These are phyloP conservation scores for Eremothecium sinecaudum DNA, from an alignment of 1,139 yeast species.

Conservation along the genomic window DNA sequence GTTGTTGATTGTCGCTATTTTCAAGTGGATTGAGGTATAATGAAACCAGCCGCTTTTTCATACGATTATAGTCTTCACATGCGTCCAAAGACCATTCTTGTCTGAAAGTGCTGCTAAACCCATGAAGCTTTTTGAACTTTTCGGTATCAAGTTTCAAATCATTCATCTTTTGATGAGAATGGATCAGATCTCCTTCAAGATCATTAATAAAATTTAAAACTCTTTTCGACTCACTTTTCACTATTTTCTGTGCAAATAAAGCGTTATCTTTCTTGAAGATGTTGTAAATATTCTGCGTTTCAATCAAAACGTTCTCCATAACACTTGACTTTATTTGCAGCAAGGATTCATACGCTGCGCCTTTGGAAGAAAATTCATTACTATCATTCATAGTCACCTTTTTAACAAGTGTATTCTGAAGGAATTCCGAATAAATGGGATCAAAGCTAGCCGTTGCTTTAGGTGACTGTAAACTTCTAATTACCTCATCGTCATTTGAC, in stretches of 20 bases:
- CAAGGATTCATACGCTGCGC: constrained; percentile 1
- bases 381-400: constrained; percentile 1
- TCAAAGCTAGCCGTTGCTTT: neutral
- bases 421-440: neutral
- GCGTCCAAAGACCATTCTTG: constrained; percentile 44
- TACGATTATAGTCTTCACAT: constrained; percentile 59
- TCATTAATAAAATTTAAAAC: constrained; percentile 52
- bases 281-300: constrained; percentile 13
- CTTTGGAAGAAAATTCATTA: neutral
- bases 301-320: constrained; percentile 14
- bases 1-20: neutral
- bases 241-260: constrained; percentile 15
- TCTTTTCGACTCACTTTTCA: constrained; percentile 25
- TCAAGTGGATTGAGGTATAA: constrained; percentile 32
- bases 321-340: constrained; percentile 13
- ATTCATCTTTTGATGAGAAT: constrained; percentile 41
- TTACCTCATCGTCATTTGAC: constrained; percentile 8
- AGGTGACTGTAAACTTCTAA: neutral
- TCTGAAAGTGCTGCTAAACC: constrained; percentile 18
- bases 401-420: neutral
- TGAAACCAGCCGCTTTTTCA: constrained; percentile 48
- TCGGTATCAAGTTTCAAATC: constrained; percentile 38
- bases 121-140: constrained; percentile 32
- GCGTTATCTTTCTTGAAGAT: constrained; percentile 14
- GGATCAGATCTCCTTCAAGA: constrained; percentile 49